Percentiles rank a stretch among this genome's conserved stretches.
These are phyloP conservation scores for Apocynum venetum DNA, from an alignment of 257 asterid genomes.

Conservation along the genomic window DNA sequence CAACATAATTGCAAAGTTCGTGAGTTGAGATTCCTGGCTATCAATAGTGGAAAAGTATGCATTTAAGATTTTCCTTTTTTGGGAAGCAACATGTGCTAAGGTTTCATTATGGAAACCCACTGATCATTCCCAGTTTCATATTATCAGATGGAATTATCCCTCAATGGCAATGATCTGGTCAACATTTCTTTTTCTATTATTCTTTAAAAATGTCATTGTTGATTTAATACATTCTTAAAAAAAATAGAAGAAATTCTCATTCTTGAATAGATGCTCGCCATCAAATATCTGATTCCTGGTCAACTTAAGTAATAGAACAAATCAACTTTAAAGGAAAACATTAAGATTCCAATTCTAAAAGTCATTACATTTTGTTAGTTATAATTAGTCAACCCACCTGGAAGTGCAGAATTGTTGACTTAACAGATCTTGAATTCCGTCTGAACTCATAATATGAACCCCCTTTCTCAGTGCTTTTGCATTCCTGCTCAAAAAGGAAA, in stretches of 20 bases:
- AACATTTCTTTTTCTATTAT: background rate
- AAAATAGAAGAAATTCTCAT: background rate
- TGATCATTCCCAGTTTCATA: background rate
- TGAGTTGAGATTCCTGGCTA: too few species aligned
- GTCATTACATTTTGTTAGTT: background rate
- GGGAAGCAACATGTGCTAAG: background rate
- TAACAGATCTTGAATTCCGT: slow-evolving; percentile 84
- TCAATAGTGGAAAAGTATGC: too few species aligned
- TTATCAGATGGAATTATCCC: background rate
- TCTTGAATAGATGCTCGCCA: background rate
- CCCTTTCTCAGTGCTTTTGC: slow-evolving; percentile 64
- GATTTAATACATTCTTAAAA: background rate
- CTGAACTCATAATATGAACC: slow-evolving; percentile 57
- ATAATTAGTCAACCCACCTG: slow-evolving; percentile 43
- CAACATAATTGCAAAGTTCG: slow-evolving; percentile 6
- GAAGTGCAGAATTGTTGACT: slow-evolving; percentile 86
- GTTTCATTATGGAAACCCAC: background rate
- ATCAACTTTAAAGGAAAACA: background rate
- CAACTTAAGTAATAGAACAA: background rate
- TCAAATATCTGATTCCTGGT: background rate
- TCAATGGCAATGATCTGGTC: background rate
- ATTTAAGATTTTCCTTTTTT: too few species aligned
- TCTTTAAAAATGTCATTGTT: background rate
- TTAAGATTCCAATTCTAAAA: background rate
- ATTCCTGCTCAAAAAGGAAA: slow-evolving; percentile 41